Evolutionary conservation across 352 stramenopile genomes (phyloP), one percentile per base, ranked within the genome.

Genomic region (Phytopythium delawarense): DNA sequence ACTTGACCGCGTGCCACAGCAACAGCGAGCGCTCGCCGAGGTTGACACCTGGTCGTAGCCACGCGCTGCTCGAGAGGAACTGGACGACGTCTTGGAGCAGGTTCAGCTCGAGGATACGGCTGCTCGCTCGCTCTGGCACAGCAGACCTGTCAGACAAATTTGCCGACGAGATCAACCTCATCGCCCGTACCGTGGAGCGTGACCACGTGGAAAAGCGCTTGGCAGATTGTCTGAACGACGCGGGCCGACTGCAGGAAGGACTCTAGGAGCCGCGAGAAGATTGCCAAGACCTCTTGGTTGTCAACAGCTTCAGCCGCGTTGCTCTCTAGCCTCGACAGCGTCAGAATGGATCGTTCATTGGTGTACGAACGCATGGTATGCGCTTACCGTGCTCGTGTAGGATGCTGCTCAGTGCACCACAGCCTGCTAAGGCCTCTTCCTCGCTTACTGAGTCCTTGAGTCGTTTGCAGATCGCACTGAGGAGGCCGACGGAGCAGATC

Each of bases 1-100:
- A 75, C 64, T 85, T 87, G 66, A 76, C 53, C 15, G 72, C 65
- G 42, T 89, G 73, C 77, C 79, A 89, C n/a, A 81, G 66, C 35
- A 70, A 37, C 58, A 79, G 63, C 21, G 75, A 71, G 23, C 51
- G 62, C 30, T 54, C 42, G 52, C 64, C 42, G 23, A 46, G 60
- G 30, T 66, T 59, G 35, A 66, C 25, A 21, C 9, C n/a, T n/a
- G 15, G 12, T 11, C 20, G 21, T 11, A 8, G 5, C 28, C 52
- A 58, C 2, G 28, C n/a, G 6, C 34, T 70, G 44, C 28, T 66
- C 25, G 79, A 69, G 15, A 89, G 56, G 42, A 76, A 64, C 20
- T 72, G 67, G 13, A 86, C 57, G 4, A 67, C 45, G 46, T 71
- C 72, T 28, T 79, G 66, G 11, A 86, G 15, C 20, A 86, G 57